Conservation (phyloP, 1,139 yeast genomes). For the Zygosaccharomyces sapae region DNA sequence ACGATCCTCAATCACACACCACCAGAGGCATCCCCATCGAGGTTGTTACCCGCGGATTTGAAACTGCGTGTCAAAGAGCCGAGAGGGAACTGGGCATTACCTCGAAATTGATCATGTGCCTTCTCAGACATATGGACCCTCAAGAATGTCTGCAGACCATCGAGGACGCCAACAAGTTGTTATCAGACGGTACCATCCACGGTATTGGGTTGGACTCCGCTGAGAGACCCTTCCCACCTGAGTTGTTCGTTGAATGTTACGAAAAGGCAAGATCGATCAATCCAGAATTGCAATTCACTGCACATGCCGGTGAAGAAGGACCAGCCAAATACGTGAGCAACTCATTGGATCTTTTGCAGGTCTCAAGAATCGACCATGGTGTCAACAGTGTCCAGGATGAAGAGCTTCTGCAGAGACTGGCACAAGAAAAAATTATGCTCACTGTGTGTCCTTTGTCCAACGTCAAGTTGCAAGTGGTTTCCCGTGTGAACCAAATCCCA, state of each 20-base stretch:
- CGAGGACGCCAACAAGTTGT: slow-evolving; percentile 47
- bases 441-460: slow-evolving; percentile 76
- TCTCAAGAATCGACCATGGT: slow-evolving; percentile 75
- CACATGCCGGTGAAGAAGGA: slow-evolving; percentile 89
- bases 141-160: slow-evolving; percentile 54
- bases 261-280: slow-evolving; percentile 42
- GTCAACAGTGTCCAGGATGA: slow-evolving; percentile 55
- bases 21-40: slow-evolving; percentile 60
- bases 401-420: slow-evolving; percentile 51
- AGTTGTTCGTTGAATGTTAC: slow-evolving; percentile 60
- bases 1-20: slow-evolving; percentile 81
- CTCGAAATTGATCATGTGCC: slow-evolving; percentile 71
- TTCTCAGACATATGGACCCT: slow-evolving; percentile 68
- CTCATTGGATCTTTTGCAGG: slow-evolving; percentile 55
- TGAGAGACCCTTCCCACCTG: slow-evolving; percentile 72
- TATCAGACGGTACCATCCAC: slow-evolving; percentile 53
- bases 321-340: slow-evolving; percentile 58
- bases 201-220: slow-evolving; percentile 77
- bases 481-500: slow-evolving; percentile 62
- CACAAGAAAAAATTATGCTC: slow-evolving; percentile 51
- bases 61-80: slow-evolving; percentile 60
- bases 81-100: slow-evolving; percentile 54
- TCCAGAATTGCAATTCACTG: slow-evolving; percentile 59
- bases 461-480: slow-evolving; percentile 68
- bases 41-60: slow-evolving; percentile 58